phyloP scores from a whole-genome alignment of 2,329 filamentous ascomycete genomes.

The Laburnicola sp. region DNA sequence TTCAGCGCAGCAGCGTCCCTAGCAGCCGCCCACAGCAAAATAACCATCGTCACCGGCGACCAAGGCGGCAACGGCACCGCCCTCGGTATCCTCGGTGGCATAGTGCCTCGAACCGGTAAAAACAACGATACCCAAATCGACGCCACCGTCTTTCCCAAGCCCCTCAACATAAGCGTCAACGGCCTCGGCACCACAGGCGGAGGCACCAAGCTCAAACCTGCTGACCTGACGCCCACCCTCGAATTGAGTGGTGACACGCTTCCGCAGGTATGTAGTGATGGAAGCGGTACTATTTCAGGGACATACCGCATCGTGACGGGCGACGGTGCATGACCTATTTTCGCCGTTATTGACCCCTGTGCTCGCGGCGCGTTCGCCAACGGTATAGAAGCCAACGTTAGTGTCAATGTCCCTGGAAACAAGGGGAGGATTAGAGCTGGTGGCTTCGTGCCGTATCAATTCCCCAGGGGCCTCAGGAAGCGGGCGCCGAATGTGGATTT shows the following conservation, averaged over 20 bases:
- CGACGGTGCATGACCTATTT: constrained; percentile 65
- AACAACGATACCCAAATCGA: constrained; percentile 52
- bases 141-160: constrained; percentile 50
- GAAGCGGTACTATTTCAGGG: constrained; percentile 54
- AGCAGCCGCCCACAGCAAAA: neutral
- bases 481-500: constrained; percentile 21
- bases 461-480: constrained; percentile 11
- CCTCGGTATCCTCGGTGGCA: constrained; percentile 48
- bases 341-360: constrained; percentile 63
- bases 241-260: constrained; percentile 57
- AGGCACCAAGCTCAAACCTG: constrained; percentile 44
- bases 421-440: constrained; percentile 22
- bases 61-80: constrained; percentile 47
- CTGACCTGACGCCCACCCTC: constrained; percentile 47
- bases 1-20: too few species aligned
- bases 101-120: constrained; percentile 48
- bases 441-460: constrained; percentile 14
- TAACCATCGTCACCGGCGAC: neutral
- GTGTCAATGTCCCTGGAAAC: constrained; percentile 20
- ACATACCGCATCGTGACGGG: constrained; percentile 66
- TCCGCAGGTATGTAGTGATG: constrained; percentile 60
- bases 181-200: constrained; percentile 47
- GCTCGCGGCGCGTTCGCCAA: constrained; percentile 51
- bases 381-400: constrained; percentile 17
- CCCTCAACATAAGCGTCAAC: constrained; percentile 38